Conservation (phyloP, 352 stramenopile species). For the Phytophthora syringae region DNA sequence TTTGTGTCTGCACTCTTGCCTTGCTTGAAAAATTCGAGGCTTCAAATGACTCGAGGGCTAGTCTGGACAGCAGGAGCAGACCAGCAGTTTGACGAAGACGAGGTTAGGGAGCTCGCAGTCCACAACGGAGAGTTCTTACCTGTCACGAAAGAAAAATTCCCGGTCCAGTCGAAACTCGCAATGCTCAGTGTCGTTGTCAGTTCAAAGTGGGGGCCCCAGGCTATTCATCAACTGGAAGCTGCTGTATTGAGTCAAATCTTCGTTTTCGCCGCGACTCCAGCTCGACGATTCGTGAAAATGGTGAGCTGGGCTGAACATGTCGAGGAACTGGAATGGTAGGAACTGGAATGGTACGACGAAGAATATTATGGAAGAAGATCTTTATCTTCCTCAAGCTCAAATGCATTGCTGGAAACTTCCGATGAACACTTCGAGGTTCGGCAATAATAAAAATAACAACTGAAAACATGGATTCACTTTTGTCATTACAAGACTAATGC, state of each 20-base stretch:
- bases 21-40: not conserved
- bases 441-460: no score
- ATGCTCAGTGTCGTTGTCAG: not conserved
- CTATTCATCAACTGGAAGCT: not conserved
- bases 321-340: no score
- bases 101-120: not conserved
- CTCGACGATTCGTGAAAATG: not conserved
- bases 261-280: not conserved
- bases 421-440: no score
- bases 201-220: not conserved
- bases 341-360: no score
- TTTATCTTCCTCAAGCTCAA: no score
- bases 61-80: not conserved
- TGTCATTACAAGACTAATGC: no score
- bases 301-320: no score
- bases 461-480: no score
- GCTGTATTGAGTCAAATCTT: not conserved
- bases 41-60: not conserved
- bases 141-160: not conserved
- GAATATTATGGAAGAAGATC: no score
- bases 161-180: not conserved
- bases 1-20: not conserved
- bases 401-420: no score
- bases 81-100: not conserved
- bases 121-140: not conserved